A percentile compares a stretch with the other conserved stretches of the same genome.
These are phyloP conservation scores for Teratosphaeria nubilosa DNA, from an alignment of 2,329 filamentous ascomycete species.

Conservation along the genomic window DNA sequence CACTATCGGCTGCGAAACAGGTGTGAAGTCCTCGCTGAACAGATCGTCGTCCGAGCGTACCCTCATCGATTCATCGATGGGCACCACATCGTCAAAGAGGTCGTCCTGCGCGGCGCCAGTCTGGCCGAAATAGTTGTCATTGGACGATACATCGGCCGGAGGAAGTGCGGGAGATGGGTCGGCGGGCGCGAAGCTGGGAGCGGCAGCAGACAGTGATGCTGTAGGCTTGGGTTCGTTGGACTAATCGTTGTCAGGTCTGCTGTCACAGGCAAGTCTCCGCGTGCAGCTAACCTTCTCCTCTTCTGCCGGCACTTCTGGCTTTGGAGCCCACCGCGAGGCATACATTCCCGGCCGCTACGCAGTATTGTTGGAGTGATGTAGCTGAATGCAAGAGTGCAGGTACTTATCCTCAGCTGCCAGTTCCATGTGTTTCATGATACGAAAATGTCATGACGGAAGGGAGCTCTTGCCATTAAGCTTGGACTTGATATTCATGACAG, in stretches of 20 bases:
- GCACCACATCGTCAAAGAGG: slow-evolving; percentile 25
- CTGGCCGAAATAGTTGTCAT: slow-evolving; percentile 23
- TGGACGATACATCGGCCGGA: slow-evolving; percentile 11
- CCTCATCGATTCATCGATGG: slow-evolving; percentile 37
- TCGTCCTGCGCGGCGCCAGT: slow-evolving; percentile 25
- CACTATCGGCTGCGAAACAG: slow-evolving; percentile 33
- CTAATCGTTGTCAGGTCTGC: not conserved
- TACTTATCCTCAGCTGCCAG: not conserved
- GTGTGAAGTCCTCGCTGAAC: slow-evolving; percentile 42
- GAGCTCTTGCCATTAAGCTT: not conserved
- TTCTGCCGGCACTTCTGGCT: slow-evolving; percentile 4
- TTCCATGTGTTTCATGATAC: not conserved
- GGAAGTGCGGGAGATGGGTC: slow-evolving; percentile 2
- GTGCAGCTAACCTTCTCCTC: not conserved
- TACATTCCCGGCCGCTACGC: slow-evolving; percentile 5
- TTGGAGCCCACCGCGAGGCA: slow-evolving; percentile 11
- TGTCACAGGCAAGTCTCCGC: not conserved
- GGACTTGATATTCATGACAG: not conserved
- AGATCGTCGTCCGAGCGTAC: slow-evolving; percentile 41
- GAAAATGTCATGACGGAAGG: not conserved
- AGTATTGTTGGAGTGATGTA: not conserved
- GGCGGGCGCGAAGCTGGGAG: slow-evolving; percentile 8
- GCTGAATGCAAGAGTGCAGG: not conserved
- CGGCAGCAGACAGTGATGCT: slow-evolving; percentile 7
- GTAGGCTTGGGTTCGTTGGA: not conserved